phyloP scores from a whole-genome alignment of 2,329 filamentous ascomycete species.

The Didymella arachidicola region DNA sequence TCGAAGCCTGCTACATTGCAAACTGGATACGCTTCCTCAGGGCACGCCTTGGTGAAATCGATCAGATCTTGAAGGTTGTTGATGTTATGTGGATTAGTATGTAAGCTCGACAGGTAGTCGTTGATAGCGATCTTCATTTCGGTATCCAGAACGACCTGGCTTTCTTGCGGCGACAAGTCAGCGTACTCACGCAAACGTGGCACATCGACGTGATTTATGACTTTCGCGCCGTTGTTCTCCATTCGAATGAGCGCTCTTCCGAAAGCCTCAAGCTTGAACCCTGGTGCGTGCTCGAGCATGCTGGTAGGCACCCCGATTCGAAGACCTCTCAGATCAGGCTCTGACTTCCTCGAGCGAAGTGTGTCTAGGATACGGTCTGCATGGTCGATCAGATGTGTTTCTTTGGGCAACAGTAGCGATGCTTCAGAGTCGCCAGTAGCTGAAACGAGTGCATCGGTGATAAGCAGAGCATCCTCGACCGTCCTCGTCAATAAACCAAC shows the following conservation, averaged over 20 bases:
- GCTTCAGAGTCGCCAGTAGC: background rate
- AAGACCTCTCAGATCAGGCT: slow-evolving; percentile 12
- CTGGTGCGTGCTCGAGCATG: background rate
- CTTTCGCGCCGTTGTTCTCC: slow-evolving; percentile 17
- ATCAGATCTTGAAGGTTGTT: slow-evolving; percentile 59
- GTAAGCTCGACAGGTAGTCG: slow-evolving; percentile 62
- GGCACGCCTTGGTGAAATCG: slow-evolving; percentile 60
- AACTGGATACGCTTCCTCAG: slow-evolving; percentile 64
- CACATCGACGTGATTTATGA: slow-evolving; percentile 35
- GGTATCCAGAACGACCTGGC: slow-evolving; percentile 56
- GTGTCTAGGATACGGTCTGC: background rate
- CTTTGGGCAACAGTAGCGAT: background rate
- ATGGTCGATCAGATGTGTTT: background rate
- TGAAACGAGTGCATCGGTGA: slow-evolving; percentile 52
- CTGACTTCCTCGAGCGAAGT: background rate
- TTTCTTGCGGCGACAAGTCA: slow-evolving; percentile 51
- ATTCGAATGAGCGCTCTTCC: slow-evolving; percentile 8
- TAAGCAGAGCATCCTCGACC: slow-evolving; percentile 58
- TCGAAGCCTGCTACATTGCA: slow-evolving; percentile 56
- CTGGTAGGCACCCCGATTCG: slow-evolving; percentile 19
- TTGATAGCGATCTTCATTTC: slow-evolving; percentile 65
- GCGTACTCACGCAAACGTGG: slow-evolving; percentile 48
- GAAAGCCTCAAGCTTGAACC: slow-evolving; percentile 16
- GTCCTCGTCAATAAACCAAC: slow-evolving; percentile 61
- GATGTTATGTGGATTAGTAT: slow-evolving; percentile 63